phyloP scores from a whole-genome alignment of 2,329 filamentous ascomycete genomes.

The Leptosphaerulina australis region DNA sequence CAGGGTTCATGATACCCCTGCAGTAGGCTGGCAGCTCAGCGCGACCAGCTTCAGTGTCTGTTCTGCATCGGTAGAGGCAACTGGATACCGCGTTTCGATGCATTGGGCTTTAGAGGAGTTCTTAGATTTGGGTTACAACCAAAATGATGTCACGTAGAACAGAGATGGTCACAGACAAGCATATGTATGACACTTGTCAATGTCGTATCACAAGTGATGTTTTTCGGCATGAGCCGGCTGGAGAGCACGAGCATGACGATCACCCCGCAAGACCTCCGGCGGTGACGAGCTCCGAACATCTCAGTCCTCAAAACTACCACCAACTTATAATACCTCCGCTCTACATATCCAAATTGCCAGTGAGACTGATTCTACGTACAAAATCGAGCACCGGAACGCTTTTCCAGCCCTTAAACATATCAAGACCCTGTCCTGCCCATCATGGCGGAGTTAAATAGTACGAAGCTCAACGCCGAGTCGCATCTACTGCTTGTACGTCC shows the following conservation, averaged over 20 bases:
- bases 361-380: no score
- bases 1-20: conserved; percentile 40
- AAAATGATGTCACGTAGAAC: conserved; percentile 44
- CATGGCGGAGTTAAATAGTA: conserved; percentile 59
- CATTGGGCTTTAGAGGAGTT: conserved; percentile 50
- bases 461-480: conserved; percentile 74
- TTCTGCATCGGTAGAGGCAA: conserved; percentile 40
- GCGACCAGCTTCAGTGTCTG: conserved; percentile 43
- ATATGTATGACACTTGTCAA: neutral
- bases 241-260: conserved; percentile 2
- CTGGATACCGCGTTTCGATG: conserved; percentile 45
- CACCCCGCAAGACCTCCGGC: conserved; percentile 14
- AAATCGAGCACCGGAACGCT: no score
- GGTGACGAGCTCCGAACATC: conserved; percentile 7
- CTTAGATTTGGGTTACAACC: conserved; percentile 44
- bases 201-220: neutral
- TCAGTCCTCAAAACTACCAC: conserved; percentile 1
- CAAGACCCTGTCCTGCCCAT: conserved; percentile 6
- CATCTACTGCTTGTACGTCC: conserved; percentile 74
- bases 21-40: conserved; percentile 43
- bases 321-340: neutral
- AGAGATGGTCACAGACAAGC: conserved; percentile 10
- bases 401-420: neutral
- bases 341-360: no score
- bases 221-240: neutral